Percentiles rank a stretch among this genome's conserved stretches.
Evolutionary conservation across 129 eudicot species (phyloP).

Genomic region (Mikania micrantha): DNA sequence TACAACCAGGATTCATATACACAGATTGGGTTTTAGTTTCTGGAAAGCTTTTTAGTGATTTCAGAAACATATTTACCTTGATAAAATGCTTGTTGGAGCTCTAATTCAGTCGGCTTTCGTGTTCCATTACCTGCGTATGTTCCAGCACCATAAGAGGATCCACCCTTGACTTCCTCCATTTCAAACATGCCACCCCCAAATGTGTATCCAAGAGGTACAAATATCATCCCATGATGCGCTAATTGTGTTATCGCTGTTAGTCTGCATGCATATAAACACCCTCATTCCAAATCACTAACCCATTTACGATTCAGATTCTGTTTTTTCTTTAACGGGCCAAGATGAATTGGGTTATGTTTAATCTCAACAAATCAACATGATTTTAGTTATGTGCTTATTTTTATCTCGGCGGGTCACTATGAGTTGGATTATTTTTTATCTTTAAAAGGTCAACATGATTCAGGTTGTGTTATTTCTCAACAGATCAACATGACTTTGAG

Average conservation of each 20-base stretch:
- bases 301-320: background rate
- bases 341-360: background rate
- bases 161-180: slow-evolving; percentile 74
- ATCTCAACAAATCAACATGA: background rate
- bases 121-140: slow-evolving; percentile 81
- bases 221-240: slow-evolving; percentile 83
- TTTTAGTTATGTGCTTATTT: background rate
- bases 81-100: slow-evolving; percentile 74
- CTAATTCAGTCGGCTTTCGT: slow-evolving; percentile 63
- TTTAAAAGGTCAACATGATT: background rate
- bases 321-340: background rate
- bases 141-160: slow-evolving; percentile 85
- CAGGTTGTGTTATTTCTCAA: background rate
- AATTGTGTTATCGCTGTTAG: slow-evolving; percentile 76
- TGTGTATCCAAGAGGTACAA: slow-evolving; percentile 81
- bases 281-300: background rate
- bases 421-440: background rate
- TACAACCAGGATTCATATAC: background rate
- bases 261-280: slow-evolving; percentile 25
- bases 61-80: slow-evolving; percentile 81
- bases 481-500: no score
- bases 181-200: slow-evolving; percentile 80
- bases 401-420: background rate
- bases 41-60: slow-evolving; percentile 59
- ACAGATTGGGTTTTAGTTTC: slow-evolving; percentile 18